phyloP scores from a whole-genome alignment of 768 basidiomycete genomes.

The Pleurotus giganteus region DNA sequence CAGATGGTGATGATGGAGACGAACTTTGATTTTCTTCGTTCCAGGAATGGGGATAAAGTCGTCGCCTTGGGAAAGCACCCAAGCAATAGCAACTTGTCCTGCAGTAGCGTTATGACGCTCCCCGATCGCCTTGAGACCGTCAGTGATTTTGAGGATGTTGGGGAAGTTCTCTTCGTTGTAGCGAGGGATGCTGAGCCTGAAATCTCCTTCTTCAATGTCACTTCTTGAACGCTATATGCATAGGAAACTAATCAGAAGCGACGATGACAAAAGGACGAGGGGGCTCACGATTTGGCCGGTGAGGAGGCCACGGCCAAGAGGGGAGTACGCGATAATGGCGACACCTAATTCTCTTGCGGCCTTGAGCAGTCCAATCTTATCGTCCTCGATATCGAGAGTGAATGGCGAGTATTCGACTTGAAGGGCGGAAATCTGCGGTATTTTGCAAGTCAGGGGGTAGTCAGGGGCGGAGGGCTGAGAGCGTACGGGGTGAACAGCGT shows the following conservation, averaged over 20 bases:
- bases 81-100: slow-evolving; percentile 16
- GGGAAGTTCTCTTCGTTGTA: slow-evolving; percentile 44
- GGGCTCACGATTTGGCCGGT: not conserved
- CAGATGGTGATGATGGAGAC: not conserved
- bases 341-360: not conserved
- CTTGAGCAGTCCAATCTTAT: not conserved
- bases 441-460: not conserved
- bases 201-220: slow-evolving; percentile 39
- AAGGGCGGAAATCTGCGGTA: slow-evolving; percentile 18
- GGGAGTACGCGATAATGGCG: not conserved
- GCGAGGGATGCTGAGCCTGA: slow-evolving; percentile 32
- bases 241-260: slow-evolving; percentile 11
- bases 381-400: not conserved
- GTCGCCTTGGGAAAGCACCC: slow-evolving; percentile 33
- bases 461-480: not conserved
- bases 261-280: not conserved
- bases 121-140: slow-evolving; percentile 17
- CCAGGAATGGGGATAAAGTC: slow-evolving; percentile 38
- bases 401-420: slow-evolving; percentile 43
- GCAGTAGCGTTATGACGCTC: slow-evolving; percentile 15
- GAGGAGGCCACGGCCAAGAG: not conserved
- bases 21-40: slow-evolving; percentile 28
- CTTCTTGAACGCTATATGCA: slow-evolving; percentile 28
- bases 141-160: slow-evolving; percentile 33
- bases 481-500: slow-evolving; percentile 40